phyloP scores from a whole-genome alignment of 2,329 filamentous ascomycete species.

The Lecanoromycetidae sp. region DNA sequence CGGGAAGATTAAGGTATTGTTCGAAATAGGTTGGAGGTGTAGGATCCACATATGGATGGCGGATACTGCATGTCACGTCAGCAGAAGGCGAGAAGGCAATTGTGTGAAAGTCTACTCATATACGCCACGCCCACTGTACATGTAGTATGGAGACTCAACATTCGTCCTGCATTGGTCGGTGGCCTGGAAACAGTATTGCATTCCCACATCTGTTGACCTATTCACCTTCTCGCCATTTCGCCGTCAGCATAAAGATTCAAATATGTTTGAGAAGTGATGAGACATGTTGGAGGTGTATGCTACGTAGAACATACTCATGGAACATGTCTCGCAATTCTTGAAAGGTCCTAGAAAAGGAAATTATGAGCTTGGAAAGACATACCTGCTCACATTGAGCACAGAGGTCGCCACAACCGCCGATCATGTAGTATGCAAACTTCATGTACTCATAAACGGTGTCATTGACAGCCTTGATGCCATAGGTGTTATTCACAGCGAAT shows the following conservation, averaged over 20 bases:
- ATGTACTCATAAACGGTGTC: constrained; percentile 48
- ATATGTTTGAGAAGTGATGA: too few species aligned
- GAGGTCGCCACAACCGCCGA: constrained; percentile 48
- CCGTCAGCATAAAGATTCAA: too few species aligned
- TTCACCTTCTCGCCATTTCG: too few species aligned
- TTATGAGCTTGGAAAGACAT: too few species aligned
- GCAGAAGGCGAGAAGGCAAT: background rate
- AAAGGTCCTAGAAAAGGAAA: too few species aligned
- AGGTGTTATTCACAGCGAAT: constrained; percentile 44
- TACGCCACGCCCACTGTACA: constrained; percentile 40
- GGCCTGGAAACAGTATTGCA: constrained; percentile 43
- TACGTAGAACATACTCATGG: background rate
- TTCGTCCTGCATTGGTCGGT: constrained; percentile 43
- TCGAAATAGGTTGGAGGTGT: constrained; percentile 51
- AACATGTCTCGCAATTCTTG: too few species aligned
- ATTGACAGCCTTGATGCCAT: constrained; percentile 43
- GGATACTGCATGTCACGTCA: constrained; percentile 29
- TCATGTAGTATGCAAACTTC: constrained; percentile 48
- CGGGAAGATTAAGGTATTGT: constrained; percentile 51
- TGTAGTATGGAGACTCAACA: constrained; percentile 46
- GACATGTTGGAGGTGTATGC: too few species aligned
- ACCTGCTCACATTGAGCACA: constrained; percentile 53
- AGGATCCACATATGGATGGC: constrained; percentile 44
- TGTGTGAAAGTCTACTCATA: constrained; percentile 36
- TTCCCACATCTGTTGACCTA: constrained; percentile 40